Conservation (phyloP, 2,329 filamentous ascomycete species). For the Trichoderma polysporum region DNA sequence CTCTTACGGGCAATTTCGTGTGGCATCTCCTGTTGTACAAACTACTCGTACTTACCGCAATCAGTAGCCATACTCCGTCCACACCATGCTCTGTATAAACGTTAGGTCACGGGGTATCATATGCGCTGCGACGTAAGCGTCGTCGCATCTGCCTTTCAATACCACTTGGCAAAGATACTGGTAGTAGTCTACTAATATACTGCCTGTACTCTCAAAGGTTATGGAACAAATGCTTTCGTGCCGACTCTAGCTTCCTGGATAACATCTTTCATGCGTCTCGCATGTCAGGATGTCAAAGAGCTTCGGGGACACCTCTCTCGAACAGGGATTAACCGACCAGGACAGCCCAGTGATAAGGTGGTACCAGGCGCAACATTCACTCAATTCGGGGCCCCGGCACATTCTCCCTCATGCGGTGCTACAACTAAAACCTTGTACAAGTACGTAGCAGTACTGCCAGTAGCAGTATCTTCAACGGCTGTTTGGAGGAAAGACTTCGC, state of each 20-base stretch:
- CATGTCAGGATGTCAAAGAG: background rate
- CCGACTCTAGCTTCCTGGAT: background rate
- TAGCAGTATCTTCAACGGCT: background rate
- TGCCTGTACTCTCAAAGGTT: background rate
- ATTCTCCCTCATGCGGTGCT: background rate
- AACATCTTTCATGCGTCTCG: conserved; percentile 3
- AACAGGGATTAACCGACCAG: background rate
- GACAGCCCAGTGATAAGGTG: background rate
- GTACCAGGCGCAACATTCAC: conserved; percentile 16
- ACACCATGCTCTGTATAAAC: background rate
- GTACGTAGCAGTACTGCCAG: background rate
- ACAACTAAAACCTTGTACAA: background rate
- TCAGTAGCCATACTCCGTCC: background rate
- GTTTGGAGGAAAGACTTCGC: background rate
- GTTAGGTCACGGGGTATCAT: background rate
- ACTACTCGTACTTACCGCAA: background rate
- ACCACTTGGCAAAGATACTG: background rate
- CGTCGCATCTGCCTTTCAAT: background rate
- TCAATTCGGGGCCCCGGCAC: conserved; percentile 6
- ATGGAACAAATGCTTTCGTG: background rate
- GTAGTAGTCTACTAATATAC: background rate
- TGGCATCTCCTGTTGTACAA: background rate
- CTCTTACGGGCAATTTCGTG: background rate
- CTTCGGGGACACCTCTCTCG: background rate
- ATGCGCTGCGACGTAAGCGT: background rate